Evolutionary conservation across 208 protist genomes (phyloP), one percentile per base, ranked within the genome.

Genomic region (Naegleria lovaniensis): DNA sequence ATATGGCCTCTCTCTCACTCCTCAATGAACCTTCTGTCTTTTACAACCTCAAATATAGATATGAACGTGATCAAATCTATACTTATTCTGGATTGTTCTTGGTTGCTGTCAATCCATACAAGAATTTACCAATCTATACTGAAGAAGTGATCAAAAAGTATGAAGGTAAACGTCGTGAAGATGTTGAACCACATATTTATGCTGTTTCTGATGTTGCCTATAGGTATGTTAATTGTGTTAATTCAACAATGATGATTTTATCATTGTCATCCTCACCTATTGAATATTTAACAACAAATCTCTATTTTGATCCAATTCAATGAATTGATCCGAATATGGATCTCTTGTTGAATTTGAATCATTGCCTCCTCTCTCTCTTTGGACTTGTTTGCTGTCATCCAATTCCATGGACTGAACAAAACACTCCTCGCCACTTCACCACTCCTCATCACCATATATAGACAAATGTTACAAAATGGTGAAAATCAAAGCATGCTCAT

Each of bases 401-500:
- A n/a, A n/a, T n/a, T n/a, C n/a, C n/a, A n/a, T n/a, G n/a, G n/a
- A n/a, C n/a, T n/a, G n/a, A n/a, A n/a, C n/a, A n/a, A n/a, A n/a
- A n/a, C n/a, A n/a, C n/a, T n/a, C n/a, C 43, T 48, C 43, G 43
- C 43, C 43, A 48, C 92, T 25, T 93, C 40, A n/a, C 38, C 39
- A n/a, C 40, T 52, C 9, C 84, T 75, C 19, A 39, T 91, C n/a
- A 58, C 94, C 90, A 90, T 88, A 48, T 48, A 48, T 48, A 52
- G 83, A 85, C 41, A 90, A 58, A 92, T 94, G 92, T 58, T 92
- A n/a, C 16, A 40, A 36, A 59, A 89, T 84, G n/a, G 55, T n/a
- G 16, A 75, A 22, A 92, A 93, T 90, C 92, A 94, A 91, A 91
- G 67, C 55, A 93, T 95, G 86, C 16, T 95, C 38, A 83, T 94